Conservation (phyloP, 192 early-diverging fungal genomes). For the Radiomyces spectabilis region DNA sequence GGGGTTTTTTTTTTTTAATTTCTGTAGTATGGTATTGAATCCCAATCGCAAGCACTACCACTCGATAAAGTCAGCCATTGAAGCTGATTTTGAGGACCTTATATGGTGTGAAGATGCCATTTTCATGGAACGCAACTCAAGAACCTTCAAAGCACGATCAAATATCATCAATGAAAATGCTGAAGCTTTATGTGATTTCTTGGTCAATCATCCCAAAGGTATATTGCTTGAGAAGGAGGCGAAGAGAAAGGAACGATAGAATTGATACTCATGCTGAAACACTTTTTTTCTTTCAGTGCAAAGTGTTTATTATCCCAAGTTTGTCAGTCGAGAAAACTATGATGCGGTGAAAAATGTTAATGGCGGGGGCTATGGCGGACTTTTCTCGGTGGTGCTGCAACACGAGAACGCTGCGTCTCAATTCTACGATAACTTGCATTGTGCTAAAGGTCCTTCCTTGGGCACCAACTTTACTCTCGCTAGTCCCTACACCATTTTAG, state of each 20-base stretch:
- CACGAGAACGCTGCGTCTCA: constrained; percentile 42
- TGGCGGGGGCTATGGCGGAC: constrained; percentile 81
- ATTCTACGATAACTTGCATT: constrained; percentile 78
- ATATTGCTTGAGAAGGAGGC: not conserved
- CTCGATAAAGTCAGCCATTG: constrained; percentile 47
- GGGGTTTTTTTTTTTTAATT: not conserved
- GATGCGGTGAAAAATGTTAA: constrained; percentile 41
- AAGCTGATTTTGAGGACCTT: constrained; percentile 66
- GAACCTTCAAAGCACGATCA: constrained; percentile 74
- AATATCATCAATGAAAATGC: constrained; percentile 72
- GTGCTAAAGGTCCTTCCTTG: constrained; percentile 91
- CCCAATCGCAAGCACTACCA: constrained; percentile 51
- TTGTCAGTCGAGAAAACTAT: constrained; percentile 62
- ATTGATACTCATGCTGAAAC: not conserved
- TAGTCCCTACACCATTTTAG: constrained; percentile 92
- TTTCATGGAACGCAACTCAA: constrained; percentile 92
- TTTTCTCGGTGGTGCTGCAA: constrained; percentile 76
- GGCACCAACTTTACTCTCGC: constrained; percentile 96
- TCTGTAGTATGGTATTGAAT: constrained; percentile 63
- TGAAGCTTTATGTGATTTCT: constrained; percentile 65
- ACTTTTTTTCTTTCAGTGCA: constrained; percentile 42
- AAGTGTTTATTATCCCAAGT: constrained; percentile 81
- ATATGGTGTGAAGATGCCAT: constrained; percentile 92
- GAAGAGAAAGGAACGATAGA: not conserved
- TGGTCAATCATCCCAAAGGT: constrained; percentile 67